These are phyloP conservation scores for Cytospora mali DNA, from an alignment of 2,329 filamentous ascomycete genomes.

Conservation along the genomic window DNA sequence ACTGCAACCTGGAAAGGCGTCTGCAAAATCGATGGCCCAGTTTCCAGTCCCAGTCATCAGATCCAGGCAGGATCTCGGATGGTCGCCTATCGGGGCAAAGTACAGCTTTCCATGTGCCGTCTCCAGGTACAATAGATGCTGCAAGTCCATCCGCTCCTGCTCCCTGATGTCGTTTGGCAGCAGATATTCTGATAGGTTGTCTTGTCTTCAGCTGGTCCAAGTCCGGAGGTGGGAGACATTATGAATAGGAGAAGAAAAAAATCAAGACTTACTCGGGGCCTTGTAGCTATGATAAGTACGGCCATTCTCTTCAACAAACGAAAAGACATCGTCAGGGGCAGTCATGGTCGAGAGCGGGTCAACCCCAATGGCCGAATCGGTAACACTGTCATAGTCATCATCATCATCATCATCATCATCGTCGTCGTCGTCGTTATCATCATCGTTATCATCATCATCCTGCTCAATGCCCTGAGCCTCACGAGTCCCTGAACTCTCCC, in stretches of 20 bases:
- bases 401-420: too few relatives aligned
- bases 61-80: slow-evolving; percentile 32
- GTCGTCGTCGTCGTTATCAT: too few relatives aligned
- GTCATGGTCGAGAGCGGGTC: slow-evolving; percentile 22
- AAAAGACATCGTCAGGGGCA: slow-evolving; percentile 15
- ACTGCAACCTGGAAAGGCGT: slow-evolving; percentile 29
- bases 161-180: slow-evolving; percentile 26
- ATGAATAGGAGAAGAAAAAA: too few relatives aligned
- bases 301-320: slow-evolving; percentile 26
- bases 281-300: slow-evolving; percentile 28
- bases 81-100: slow-evolving; percentile 29
- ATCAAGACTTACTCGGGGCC: slow-evolving; percentile 36
- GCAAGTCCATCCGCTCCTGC: slow-evolving; percentile 29
- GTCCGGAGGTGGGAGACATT: background rate
- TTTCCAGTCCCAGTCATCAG: slow-evolving; percentile 36
- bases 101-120: slow-evolving; percentile 27
- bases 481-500: background rate
- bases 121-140: slow-evolving; percentile 32
- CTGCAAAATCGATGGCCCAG: slow-evolving; percentile 35
- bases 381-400: too few relatives aligned
- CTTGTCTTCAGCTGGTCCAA: background rate
- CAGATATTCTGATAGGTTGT: slow-evolving; percentile 27
- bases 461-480: background rate
- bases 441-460: slow-evolving; percentile 4
- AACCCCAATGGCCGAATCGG: slow-evolving; percentile 27